Evolutionary conservation across 2,329 filamentous ascomycete species (phyloP), one percentile per base, ranked within the genome.

Genomic region (Epichloe bromicola): DNA sequence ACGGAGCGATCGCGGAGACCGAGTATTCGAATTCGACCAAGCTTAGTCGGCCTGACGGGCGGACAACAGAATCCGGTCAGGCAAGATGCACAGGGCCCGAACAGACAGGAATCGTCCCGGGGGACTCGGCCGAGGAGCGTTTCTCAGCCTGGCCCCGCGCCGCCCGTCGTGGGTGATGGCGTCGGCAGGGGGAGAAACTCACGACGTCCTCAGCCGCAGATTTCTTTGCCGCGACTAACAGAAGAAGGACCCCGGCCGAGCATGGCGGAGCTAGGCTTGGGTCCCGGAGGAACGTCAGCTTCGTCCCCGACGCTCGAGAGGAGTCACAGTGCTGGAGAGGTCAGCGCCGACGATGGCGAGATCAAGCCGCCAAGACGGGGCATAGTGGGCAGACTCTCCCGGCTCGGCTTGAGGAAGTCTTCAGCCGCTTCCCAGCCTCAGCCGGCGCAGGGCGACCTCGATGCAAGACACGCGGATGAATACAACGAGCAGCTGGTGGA

Each of bases 401-500:
- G 46, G 20, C 51, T 54, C 1, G 41, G 44, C 12, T 43, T 48
- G 26, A 51, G 47, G 6, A 51, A 51, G 23, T 42, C 46, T 4
- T 39, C 44, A 34, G 33, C 17, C 11, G 43, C 33, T 26, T 37
- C 40, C 5, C 48, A 43, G 33, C 19, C 40, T 7, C 56, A 17
- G 37, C 14, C 48, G 7, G 37, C 46, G 17, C 10, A 40, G 54
- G 20, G 50, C 12, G 12, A 42, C 53, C 20, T 12, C 59, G 30
- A 55, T 51, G 39, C 55, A 56, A 50, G 54, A 43, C 54, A 48
- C 5, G 56, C 61, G 10, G 55, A 65, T n/a, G 68, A 70, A 51
- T 70, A 69, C 44, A 59, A 66, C 15, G 63, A 66, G n/a, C 59
- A 67, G 20, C 44, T 70, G 46, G 68, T 70, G 4, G 68, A 70